Percentiles rank a stretch among this genome's conserved stretches.
These are phyloP conservation scores for Setaria viridis DNA, from an alignment of 202 grass and related monocot genomes.

Conservation along the genomic window DNA sequence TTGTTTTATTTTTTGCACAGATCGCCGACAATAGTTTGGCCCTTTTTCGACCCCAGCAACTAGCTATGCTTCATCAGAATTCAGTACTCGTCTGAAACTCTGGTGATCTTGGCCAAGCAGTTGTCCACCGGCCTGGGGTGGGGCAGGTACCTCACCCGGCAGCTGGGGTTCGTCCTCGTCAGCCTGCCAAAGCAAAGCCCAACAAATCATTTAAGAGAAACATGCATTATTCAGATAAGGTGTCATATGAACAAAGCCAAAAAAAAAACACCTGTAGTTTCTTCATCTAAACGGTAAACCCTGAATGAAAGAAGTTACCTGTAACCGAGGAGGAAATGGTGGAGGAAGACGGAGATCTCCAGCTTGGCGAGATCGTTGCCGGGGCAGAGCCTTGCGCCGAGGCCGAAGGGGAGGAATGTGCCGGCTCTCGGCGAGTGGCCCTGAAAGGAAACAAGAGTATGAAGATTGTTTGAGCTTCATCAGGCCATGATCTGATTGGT, in stretches of 20 bases:
- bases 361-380: conserved; percentile 90
- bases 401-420: conserved; percentile 81
- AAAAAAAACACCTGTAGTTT: neutral
- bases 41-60: neutral
- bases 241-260: neutral
- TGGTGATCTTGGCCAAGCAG: conserved; percentile 74
- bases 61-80: neutral
- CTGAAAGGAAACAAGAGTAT: conserved; percentile 31
- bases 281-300: neutral
- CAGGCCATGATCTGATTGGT: neutral
- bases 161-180: conserved; percentile 58
- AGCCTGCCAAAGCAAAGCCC: conserved; percentile 31
- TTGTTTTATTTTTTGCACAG: neutral
- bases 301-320: conserved; percentile 38
- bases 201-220: neutral
- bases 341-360: conserved; percentile 94
- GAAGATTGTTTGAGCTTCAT: neutral
- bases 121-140: conserved; percentile 86
- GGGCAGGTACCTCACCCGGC: conserved; percentile 63
- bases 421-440: conserved; percentile 68
- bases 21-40: neutral
- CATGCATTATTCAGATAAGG: neutral
- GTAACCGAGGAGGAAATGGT: conserved; percentile 91
- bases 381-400: conserved; percentile 71
- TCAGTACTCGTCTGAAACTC: conserved; percentile 20